Evolutionary conservation across 345 rosid species (phyloP).

Genomic region (Mangifera indica): DNA sequence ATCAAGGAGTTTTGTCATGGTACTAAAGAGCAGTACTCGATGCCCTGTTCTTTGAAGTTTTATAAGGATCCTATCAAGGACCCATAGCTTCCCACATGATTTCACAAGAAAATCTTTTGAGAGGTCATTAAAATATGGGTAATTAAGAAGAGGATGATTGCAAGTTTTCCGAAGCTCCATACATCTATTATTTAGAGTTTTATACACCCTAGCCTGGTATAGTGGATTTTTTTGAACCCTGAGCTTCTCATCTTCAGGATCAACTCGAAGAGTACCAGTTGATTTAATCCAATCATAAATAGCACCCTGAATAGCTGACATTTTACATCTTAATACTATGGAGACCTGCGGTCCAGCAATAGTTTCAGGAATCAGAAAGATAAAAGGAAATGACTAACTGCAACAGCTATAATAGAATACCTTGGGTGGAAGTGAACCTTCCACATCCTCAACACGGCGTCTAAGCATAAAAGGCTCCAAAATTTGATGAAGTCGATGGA

Average conservation of each 20-base stretch:
- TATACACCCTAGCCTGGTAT: slow-evolving; percentile 76
- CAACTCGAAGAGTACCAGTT: slow-evolving; percentile 92
- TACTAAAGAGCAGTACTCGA: slow-evolving; percentile 95
- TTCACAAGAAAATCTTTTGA: slow-evolving; percentile 91
- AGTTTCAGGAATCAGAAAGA: slow-evolving; percentile 27
- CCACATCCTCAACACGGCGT: slow-evolving; percentile 99
- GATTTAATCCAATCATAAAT: slow-evolving; percentile 98
- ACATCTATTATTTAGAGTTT: slow-evolving; percentile 87
- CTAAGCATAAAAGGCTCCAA: slow-evolving; percentile 99
- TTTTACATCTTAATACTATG: slow-evolving; percentile 86
- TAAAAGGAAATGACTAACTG: slow-evolving; percentile 10
- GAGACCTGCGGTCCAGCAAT: slow-evolving; percentile 67
- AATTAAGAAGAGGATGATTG: slow-evolving; percentile 97
- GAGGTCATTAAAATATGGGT: slow-evolving; percentile 81
- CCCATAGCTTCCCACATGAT: slow-evolving; percentile 98
- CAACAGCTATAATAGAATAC: slow-evolving; percentile 38
- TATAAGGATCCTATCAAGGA: slow-evolving; percentile 88
- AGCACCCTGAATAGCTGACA: slow-evolving; percentile 97
- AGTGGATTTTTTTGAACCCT: slow-evolving; percentile 71
- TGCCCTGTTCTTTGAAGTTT: slow-evolving; percentile 96
- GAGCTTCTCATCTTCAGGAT: slow-evolving; percentile 90
- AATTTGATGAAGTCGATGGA: slow-evolving; percentile 99
- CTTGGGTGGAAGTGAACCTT: slow-evolving; percentile 99
- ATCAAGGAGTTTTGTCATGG: slow-evolving; percentile 98
- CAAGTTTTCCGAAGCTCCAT: slow-evolving; percentile 98